Conservation (phyloP, 2,329 filamentous ascomycete species). For the Diaporthe sp. region DNA sequence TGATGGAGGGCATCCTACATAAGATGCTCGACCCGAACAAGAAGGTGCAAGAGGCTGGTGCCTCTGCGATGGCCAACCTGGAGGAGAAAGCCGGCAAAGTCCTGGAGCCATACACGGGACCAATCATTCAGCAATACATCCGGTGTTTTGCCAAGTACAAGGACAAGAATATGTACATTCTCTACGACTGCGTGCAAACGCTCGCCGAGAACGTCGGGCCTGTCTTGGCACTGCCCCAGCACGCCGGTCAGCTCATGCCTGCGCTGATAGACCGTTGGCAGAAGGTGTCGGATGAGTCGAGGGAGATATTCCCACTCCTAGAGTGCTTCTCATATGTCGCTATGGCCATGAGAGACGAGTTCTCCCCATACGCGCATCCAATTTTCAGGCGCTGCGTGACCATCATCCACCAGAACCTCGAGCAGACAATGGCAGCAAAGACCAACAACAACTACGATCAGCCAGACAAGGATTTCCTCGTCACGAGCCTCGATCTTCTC, state of each 20-base stretch:
- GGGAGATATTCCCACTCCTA: slow-evolving; percentile 94
- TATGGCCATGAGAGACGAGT: slow-evolving; percentile 84
- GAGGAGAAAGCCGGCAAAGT: slow-evolving; percentile 91
- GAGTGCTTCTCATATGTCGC: slow-evolving; percentile 97
- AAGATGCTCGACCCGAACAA: slow-evolving; percentile 99
- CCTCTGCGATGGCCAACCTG: slow-evolving; percentile 94
- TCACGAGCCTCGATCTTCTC: slow-evolving; percentile 93
- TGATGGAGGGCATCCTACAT: slow-evolving; percentile 95
- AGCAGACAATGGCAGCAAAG: slow-evolving; percentile 80
- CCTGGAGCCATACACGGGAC: slow-evolving; percentile 86
- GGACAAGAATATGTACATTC: slow-evolving; percentile 98
- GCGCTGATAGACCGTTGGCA: slow-evolving; percentile 91
- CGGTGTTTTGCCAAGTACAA: slow-evolving; percentile 96
- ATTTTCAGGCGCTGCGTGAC: slow-evolving; percentile 91
- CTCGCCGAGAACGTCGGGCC: slow-evolving; percentile 91
- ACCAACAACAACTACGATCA: slow-evolving; percentile 79
- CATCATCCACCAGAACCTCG: slow-evolving; percentile 92
- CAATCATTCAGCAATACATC: slow-evolving; percentile 94
- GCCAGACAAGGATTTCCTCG: slow-evolving; percentile 96
- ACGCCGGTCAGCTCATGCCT: slow-evolving; percentile 92
- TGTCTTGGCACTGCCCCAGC: slow-evolving; percentile 82
- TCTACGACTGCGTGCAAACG: slow-evolving; percentile 98
- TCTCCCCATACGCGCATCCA: slow-evolving; percentile 86
- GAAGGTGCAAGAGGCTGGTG: slow-evolving; percentile 95
- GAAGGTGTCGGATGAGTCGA: slow-evolving; percentile 87